These are phyloP conservation scores for Xylariales sp. DNA, from an alignment of 2,329 filamentous ascomycete species.

Conservation along the genomic window DNA sequence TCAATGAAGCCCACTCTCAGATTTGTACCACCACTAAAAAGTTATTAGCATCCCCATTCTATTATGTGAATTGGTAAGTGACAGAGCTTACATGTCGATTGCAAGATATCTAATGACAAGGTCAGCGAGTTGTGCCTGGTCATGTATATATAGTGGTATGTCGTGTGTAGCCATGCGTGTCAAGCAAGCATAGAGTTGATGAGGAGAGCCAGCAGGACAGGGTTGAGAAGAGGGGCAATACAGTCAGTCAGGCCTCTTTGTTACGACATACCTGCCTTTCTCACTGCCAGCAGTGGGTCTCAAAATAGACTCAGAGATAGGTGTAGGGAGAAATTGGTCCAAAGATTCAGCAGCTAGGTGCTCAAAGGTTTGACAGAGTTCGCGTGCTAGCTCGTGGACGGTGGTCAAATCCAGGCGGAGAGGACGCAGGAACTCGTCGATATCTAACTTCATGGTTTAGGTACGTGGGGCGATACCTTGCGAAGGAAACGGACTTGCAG, in stretches of 20 bases:
- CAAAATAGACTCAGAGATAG: slow-evolving; percentile 56
- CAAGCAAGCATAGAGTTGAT: no score
- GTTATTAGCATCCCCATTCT: slow-evolving; percentile 1
- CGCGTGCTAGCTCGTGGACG: slow-evolving; percentile 41
- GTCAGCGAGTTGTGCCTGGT: slow-evolving; percentile 14
- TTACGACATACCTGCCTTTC: slow-evolving; percentile 46
- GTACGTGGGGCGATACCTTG: neutral
- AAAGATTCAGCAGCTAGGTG: slow-evolving; percentile 46
- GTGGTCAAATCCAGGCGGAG: slow-evolving; percentile 43
- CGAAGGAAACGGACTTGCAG: neutral
- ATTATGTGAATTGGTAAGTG: slow-evolving; percentile 1
- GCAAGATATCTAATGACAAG: slow-evolving; percentile 46
- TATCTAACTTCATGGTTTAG: slow-evolving; percentile 14
- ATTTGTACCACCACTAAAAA: slow-evolving; percentile 60
- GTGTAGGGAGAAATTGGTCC: slow-evolving; percentile 56
- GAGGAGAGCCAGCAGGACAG: no score
- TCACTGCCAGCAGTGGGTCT: slow-evolving; percentile 38
- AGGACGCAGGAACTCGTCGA: slow-evolving; percentile 46
- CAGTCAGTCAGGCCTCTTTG: no score
- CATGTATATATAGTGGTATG: no score
- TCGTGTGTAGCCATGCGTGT: no score
- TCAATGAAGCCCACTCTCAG: slow-evolving; percentile 65
- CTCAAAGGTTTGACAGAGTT: slow-evolving; percentile 43
- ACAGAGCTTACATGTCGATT: slow-evolving; percentile 57
- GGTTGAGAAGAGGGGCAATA: neutral